These are phyloP conservation scores for Takakia lepidozioides DNA, from an alignment of 225 moss, liverwort and hornwort genomes.

Conservation along the genomic window DNA sequence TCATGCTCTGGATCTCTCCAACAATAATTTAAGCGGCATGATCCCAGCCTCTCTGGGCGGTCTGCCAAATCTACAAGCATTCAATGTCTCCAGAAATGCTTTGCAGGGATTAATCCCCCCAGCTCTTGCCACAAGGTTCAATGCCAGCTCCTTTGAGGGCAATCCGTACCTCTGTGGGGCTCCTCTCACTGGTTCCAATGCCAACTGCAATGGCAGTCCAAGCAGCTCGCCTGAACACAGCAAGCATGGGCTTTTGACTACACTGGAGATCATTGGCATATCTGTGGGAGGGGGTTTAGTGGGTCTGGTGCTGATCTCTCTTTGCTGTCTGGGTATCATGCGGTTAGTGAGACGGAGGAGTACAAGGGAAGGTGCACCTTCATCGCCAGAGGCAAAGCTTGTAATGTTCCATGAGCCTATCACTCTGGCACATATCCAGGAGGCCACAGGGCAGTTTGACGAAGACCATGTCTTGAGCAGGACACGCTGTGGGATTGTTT, in stretches of 20 bases:
- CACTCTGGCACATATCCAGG: constrained; percentile 60
- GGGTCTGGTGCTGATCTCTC: constrained; percentile 24
- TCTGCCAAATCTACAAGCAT: background rate
- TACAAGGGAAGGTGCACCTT: constrained; percentile 10
- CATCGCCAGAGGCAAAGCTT: constrained; percentile 56
- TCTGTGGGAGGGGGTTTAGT: constrained; percentile 45
- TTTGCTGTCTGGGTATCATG: constrained; percentile 27
- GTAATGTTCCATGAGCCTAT: constrained; percentile 75
- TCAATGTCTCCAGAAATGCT: background rate
- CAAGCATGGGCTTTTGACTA: too few species aligned
- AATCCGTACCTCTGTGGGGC: constrained; percentile 16
- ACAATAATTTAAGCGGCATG: background rate
- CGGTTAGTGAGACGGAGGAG: constrained; percentile 12
- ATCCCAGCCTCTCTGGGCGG: constrained; percentile 1
- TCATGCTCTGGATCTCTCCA: too few species aligned
- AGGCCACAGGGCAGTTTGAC: constrained; percentile 90
- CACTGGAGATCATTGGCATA: constrained; percentile 49
- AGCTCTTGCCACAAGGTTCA: constrained; percentile 1
- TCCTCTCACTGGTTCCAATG: constrained; percentile 24
- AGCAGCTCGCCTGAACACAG: too few species aligned
- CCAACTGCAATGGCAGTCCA: constrained; percentile 9
- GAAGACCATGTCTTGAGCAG: constrained; percentile 87
- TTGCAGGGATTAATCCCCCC: background rate
- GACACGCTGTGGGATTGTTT: constrained; percentile 86
- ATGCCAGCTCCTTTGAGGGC: background rate